A percentile compares a stretch with the other conserved stretches of the same genome.
These are phyloP conservation scores for Apophysomyces ossiformis DNA, from an alignment of 371 early-diverging fungal species.

Conservation along the genomic window DNA sequence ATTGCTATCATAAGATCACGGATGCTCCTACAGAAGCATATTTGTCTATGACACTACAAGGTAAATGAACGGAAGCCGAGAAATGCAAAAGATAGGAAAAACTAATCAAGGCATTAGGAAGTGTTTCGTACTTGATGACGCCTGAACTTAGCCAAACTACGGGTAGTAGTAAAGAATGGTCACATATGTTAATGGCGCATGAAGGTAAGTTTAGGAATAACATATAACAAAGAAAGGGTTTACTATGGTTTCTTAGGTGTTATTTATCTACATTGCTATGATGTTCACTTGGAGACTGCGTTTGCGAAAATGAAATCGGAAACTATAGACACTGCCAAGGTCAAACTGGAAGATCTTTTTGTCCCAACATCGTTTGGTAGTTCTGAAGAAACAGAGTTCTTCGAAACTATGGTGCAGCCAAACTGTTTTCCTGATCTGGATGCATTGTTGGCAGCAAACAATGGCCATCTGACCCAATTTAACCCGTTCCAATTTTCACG, in stretches of 20 bases:
- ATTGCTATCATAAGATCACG: slow-evolving; percentile 10
- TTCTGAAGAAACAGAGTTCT: slow-evolving; percentile 3
- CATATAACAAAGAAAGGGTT: not conserved
- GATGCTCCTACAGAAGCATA: slow-evolving; percentile 34
- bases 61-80: slow-evolving; percentile 14
- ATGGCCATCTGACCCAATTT: not conserved
- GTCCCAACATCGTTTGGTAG: not conserved
- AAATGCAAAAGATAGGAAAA: not conserved
- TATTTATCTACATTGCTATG: slow-evolving; percentile 30
- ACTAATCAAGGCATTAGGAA: not conserved
- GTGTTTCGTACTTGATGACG: slow-evolving; percentile 36
- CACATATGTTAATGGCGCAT: slow-evolving; percentile 38
- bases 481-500: slow-evolving; percentile 15
- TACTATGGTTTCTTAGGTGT: slow-evolving; percentile 11
- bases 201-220: slow-evolving; percentile 23
- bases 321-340: not conserved
- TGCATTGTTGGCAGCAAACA: not conserved
- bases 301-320: slow-evolving; percentile 15
- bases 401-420: not conserved
- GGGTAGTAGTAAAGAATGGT: slow-evolving; percentile 22
- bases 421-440: not conserved
- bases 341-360: slow-evolving; percentile 20
- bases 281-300: slow-evolving; percentile 24
- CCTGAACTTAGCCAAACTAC: slow-evolving; percentile 17
- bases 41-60: slow-evolving; percentile 34